Evolutionary conservation across 1,284 basidiomycete species (phyloP).

Genomic region (Coniferiporia sulphurascens): DNA sequence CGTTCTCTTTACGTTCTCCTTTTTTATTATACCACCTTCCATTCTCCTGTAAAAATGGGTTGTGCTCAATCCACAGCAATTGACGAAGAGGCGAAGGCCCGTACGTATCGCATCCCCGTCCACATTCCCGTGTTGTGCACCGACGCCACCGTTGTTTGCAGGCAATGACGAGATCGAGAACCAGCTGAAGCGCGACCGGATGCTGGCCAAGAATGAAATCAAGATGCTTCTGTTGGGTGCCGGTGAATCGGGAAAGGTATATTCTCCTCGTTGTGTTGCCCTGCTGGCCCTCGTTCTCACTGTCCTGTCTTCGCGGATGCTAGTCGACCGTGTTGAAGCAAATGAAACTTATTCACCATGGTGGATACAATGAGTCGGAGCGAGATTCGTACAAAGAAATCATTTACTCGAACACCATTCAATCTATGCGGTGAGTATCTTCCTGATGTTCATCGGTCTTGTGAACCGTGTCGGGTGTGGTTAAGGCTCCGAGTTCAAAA

Average conservation of each 20-base stretch:
- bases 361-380: conserved; percentile 88
- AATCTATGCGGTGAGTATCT: conserved; percentile 79
- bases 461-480: no score
- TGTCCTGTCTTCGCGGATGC: neutral
- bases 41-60: conserved; percentile 47
- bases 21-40: conserved; percentile 16
- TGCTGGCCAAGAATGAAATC: conserved; percentile 92
- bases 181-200: conserved; percentile 89
- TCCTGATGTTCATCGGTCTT: neutral
- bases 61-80: conserved; percentile 67
- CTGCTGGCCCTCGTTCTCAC: neutral
- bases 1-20: conserved; percentile 23
- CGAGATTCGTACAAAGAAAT: conserved; percentile 96
- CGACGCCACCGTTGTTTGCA: conserved; percentile 27
- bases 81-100: conserved; percentile 78
- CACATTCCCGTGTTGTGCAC: neutral
- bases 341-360: conserved; percentile 94
- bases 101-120: conserved; percentile 43
- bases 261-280: conserved; percentile 21
- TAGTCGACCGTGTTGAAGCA: conserved; percentile 93
- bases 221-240: conserved; percentile 91
- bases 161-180: conserved; percentile 95
- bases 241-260: conserved; percentile 87
- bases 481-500: no score
- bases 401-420: conserved; percentile 94